These are phyloP conservation scores for Ustilago cynodontis DNA, from an alignment of 1,284 basidiomycete genomes.

Conservation along the genomic window DNA sequence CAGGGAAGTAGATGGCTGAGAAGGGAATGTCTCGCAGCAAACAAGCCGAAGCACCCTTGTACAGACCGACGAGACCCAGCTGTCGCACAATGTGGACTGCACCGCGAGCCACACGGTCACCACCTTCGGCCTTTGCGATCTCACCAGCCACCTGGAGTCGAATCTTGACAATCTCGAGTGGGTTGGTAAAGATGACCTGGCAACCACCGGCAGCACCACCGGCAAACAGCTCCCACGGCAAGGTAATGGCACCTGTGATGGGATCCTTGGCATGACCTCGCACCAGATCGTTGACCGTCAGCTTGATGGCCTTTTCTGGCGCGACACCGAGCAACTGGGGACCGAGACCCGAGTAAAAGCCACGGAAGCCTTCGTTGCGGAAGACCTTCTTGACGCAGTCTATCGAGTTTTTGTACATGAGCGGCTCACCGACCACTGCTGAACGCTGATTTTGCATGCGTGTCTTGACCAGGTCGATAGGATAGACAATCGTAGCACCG, in stretches of 20 bases:
- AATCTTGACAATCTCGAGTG: slow-evolving; percentile 89
- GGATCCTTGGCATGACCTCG: slow-evolving; percentile 87
- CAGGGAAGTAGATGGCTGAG: slow-evolving; percentile 70
- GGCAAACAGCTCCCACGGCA: slow-evolving; percentile 88
- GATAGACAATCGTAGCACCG: slow-evolving; percentile 92
- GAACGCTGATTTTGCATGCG: slow-evolving; percentile 90
- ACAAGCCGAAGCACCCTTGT: slow-evolving; percentile 89
- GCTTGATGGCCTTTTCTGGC: slow-evolving; percentile 96
- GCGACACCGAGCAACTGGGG: slow-evolving; percentile 97
- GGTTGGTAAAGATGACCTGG: slow-evolving; percentile 97
- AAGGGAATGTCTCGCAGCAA: slow-evolving; percentile 92
- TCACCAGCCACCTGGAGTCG: slow-evolving; percentile 96
- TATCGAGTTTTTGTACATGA: slow-evolving; percentile 69
- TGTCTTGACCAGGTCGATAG: slow-evolving; percentile 88
- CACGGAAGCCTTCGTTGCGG: slow-evolving; percentile 88
- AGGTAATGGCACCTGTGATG: slow-evolving; percentile 89
- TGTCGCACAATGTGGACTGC: slow-evolving; percentile 93
- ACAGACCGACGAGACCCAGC: slow-evolving; percentile 90
- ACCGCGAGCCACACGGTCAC: slow-evolving; percentile 82
- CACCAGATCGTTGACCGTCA: slow-evolving; percentile 92
- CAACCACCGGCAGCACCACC: slow-evolving; percentile 95
- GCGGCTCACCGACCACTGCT: slow-evolving; percentile 66
- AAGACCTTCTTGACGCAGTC: slow-evolving; percentile 96
- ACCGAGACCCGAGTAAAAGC: slow-evolving; percentile 95
- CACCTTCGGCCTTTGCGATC: slow-evolving; percentile 79